These are phyloP conservation scores for Ophiocordyceps polyrhachis-furcata DNA, from an alignment of 2,329 filamentous ascomycete genomes.

Conservation along the genomic window DNA sequence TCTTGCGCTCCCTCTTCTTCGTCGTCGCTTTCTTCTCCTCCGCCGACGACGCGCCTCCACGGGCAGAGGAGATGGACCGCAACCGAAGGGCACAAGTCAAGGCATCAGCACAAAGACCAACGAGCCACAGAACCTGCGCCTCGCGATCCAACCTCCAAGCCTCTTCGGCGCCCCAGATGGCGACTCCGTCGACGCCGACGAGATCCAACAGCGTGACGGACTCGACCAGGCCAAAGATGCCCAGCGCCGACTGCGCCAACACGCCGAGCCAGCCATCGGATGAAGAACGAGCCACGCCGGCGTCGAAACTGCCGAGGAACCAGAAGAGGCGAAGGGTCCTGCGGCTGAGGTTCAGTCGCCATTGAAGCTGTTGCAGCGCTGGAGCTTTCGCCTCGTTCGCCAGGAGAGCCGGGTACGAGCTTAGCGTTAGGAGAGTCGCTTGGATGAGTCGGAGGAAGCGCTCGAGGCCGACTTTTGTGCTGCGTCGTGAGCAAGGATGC, in stretches of 20 bases:
- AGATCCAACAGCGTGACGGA: conserved; percentile 40
- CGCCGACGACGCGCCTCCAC: conserved; percentile 15
- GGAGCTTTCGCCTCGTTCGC: conserved; percentile 11
- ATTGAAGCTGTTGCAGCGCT: conserved; percentile 17
- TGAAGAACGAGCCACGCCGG: conserved; percentile 20
- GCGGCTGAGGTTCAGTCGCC: conserved; percentile 28
- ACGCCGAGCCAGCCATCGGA: conserved; percentile 29
- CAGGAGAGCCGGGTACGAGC: conserved; percentile 23
- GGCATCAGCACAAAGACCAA: conserved; percentile 34
- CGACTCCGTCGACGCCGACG: conserved; percentile 21
- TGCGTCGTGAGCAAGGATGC: background rate
- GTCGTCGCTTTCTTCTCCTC: conserved; percentile 8
- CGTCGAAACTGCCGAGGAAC: conserved; percentile 41
- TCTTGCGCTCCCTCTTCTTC: conserved; percentile 3
- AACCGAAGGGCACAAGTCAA: conserved; percentile 23
- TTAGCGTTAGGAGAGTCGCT: conserved; percentile 27
- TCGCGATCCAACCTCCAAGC: conserved; percentile 33
- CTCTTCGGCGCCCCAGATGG: conserved; percentile 32
- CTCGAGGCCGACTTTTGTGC: conserved; percentile 36
- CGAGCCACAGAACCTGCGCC: conserved; percentile 53
- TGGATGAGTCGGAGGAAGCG: conserved; percentile 40
- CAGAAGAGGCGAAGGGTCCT: conserved; percentile 51
- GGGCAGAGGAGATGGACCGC: conserved; percentile 13
- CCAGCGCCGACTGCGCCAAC: conserved; percentile 38
- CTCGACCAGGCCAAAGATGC: conserved; percentile 50